Conservation (phyloP, 306 rosid species). For the Castanopsis chinensis region DNA sequence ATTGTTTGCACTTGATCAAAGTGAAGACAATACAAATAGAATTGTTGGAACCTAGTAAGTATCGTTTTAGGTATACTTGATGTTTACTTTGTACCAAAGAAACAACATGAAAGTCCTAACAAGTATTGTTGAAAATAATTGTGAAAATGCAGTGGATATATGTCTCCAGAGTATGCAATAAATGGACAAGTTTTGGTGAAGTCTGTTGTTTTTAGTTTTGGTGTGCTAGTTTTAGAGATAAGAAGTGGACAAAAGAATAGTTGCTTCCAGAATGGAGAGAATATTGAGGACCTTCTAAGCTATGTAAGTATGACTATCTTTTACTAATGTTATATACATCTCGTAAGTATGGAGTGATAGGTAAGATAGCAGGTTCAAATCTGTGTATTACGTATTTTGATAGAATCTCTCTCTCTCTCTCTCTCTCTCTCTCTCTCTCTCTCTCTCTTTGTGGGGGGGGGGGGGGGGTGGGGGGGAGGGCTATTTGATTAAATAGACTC, state of each 20-base stretch:
- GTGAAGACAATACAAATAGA: not conserved
- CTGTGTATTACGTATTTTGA: too few species aligned
- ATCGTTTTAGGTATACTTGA: not conserved
- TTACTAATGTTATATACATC: too few species aligned
- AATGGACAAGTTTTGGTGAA: not conserved
- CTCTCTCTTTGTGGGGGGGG: too few species aligned
- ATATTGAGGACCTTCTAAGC: not conserved
- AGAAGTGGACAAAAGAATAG: not conserved
- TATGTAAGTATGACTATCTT: not conserved
- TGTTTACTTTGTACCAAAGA: not conserved
- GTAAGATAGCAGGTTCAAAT: too few species aligned
- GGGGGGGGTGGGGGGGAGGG: too few species aligned
- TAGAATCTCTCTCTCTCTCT: too few species aligned
- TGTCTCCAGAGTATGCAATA: not conserved
- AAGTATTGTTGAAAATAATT: not conserved
- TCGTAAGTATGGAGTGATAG: too few species aligned
- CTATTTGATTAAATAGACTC: too few species aligned
- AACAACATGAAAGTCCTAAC: not conserved
- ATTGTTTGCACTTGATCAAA: not conserved
- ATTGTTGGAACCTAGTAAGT: not conserved
- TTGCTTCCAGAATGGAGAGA: not conserved
- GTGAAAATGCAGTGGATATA: not conserved
- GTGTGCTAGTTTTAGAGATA: not conserved
- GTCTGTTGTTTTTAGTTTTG: not conserved
- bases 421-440: too few species aligned